phyloP scores from a whole-genome alignment of 2,329 filamentous ascomycete genomes.

The Venturia oleaginea region DNA sequence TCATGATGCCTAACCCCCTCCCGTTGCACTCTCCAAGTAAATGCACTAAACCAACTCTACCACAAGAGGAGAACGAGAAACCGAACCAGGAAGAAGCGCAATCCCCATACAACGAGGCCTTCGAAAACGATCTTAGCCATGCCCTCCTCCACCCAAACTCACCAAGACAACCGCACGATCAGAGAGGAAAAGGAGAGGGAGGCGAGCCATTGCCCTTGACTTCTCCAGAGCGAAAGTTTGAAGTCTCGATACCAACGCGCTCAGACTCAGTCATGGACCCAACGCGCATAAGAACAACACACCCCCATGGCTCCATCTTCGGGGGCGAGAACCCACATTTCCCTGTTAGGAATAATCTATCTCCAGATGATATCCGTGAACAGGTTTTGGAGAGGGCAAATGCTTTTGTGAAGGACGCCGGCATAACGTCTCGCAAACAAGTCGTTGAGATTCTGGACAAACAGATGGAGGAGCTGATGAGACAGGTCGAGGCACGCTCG shows the following conservation, averaged over 20 bases:
- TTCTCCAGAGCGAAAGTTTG: not conserved
- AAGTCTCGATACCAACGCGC: not conserved
- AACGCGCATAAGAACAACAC: conserved; percentile 1
- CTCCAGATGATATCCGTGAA: not conserved
- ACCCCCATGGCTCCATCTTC: conserved; percentile 27
- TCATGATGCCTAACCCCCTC: conserved; percentile 2
- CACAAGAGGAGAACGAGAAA: not conserved
- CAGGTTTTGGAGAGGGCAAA: not conserved
- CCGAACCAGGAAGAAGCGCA: not conserved
- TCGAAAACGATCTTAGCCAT: conserved; percentile 10
- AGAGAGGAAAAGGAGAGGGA: not conserved
- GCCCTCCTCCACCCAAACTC: conserved; percentile 6
- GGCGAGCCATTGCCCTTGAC: not conserved
- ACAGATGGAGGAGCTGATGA: conserved; percentile 2
- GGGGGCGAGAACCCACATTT: not conserved
- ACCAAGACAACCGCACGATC: not conserved
- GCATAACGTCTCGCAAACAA: not conserved
- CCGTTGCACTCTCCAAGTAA: not conserved
- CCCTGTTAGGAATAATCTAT: not conserved
- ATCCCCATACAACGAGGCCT: conserved; percentile 7
- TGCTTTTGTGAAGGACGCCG: not conserved
- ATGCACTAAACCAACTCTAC: not conserved
- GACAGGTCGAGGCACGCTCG: not conserved
- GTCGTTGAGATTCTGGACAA: not conserved
- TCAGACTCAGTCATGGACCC: not conserved